Evolutionary conservation across 225 moss, liverwort and hornwort species (phyloP), one percentile per base, ranked within the genome.

Genomic region (Takakia lepidozioides): DNA sequence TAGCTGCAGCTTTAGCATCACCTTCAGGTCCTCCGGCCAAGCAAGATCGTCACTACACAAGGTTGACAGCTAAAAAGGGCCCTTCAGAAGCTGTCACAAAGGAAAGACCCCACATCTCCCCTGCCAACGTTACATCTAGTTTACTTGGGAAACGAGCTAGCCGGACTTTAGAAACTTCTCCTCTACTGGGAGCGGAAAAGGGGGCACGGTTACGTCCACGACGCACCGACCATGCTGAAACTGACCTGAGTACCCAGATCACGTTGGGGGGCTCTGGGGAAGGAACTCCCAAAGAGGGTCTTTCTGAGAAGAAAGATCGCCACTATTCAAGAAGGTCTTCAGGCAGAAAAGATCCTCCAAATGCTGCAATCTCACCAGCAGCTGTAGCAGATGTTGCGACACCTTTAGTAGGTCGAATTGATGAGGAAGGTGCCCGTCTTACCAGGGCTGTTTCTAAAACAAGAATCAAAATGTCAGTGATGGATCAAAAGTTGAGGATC

Each of bases 251-350:
- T 58, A 74, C 60, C 57, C 70, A 70, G 32, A 66, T 60, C 63
- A 23, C 70, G 10, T 52, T 67, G 37, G 73, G 69, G 60, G 73
- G 73, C 38, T 58, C 38, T 44, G 59, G 54, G 36, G 73, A 51
- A 61, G 60, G 70, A 55, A 61, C 49, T 54, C 23, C 67, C 2
- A 63, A 49, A 13, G 62, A 69, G 63, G 53, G 43, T 17, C 58
- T 70, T 27, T 38, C 70, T 36, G 80, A 80, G 54, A 80, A 80
- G 54, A 80, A 74, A 40, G 61, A 74, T 39, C 56, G 68, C 60
- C 80, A 80, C 30, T 80, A 80, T 51, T 66, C 60, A 27, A 67
- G 80, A 64, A 70, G 80, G 51, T 74, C 74, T 48, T 74, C 80
- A 54, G 74, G 70, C 27, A 70, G 57, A 49, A 42, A 70, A 29